A percentile compares a stretch with the other conserved stretches of the same genome.
These are phyloP conservation scores for Vaucheria bursata DNA, from an alignment of 352 stramenopile species.

Conservation along the genomic window DNA sequence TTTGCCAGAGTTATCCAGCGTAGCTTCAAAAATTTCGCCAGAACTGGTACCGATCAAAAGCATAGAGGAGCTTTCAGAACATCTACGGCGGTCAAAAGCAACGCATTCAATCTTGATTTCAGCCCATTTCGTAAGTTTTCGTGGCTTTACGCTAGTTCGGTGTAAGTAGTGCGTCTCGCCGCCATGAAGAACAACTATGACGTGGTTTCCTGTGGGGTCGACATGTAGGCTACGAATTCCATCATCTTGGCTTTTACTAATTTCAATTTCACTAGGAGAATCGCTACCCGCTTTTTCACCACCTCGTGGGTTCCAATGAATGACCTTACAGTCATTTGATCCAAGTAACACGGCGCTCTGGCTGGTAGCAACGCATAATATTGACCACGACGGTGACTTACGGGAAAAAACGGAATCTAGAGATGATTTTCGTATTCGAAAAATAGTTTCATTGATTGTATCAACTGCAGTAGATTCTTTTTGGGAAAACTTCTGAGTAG, in stretches of 20 bases:
- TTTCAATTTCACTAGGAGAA: conserved; percentile 26
- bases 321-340: conserved; percentile 33
- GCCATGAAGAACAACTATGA: conserved; percentile 28
- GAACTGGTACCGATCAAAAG: conserved; percentile 36
- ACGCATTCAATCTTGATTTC: conserved; percentile 26
- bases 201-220: conserved; percentile 44
- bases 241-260: conserved; percentile 34
- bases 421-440: background rate
- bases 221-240: conserved; percentile 46
- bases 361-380: conserved; percentile 23
- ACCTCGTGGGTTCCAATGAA: conserved; percentile 7
- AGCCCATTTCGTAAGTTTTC: conserved; percentile 35
- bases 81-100: conserved; percentile 34
- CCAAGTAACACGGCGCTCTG: conserved; percentile 28
- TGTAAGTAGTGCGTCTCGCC: conserved; percentile 47
- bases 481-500: background rate
- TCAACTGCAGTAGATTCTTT: background rate
- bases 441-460: background rate
- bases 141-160: conserved; percentile 6
- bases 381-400: conserved; percentile 15
- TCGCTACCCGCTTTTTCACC: background rate
- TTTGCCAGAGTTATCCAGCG: conserved; percentile 44
- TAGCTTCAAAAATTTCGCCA: conserved; percentile 42
- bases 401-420: background rate
- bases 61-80: conserved; percentile 31